Conservation (phyloP, 225 moss, liverwort and hornwort species). For the Physcomitrellopsis africana region DNA sequence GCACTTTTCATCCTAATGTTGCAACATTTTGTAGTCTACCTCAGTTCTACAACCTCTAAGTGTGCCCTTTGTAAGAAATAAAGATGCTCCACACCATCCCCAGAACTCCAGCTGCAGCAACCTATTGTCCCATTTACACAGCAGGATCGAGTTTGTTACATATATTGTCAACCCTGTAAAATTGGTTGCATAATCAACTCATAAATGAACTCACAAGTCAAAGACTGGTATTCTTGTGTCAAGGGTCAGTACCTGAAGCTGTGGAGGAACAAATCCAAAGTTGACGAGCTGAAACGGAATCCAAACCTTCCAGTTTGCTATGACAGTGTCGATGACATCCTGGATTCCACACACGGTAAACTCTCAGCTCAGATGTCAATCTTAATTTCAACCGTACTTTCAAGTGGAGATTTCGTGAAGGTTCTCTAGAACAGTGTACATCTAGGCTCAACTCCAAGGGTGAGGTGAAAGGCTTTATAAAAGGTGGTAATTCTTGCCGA, state of each 20-base stretch:
- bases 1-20: constrained; percentile 28
- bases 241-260: constrained; percentile 65
- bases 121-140: constrained; percentile 39
- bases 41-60: constrained; percentile 26
- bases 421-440: constrained; percentile 9
- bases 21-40: constrained; percentile 7
- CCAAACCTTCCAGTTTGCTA: constrained; percentile 99
- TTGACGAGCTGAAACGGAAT: constrained; percentile 91
- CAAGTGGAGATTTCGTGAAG: background rate
- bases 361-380: constrained; percentile 19
- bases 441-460: background rate
- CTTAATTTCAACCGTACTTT: background rate
- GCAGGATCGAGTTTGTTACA: no score
- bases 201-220: background rate
- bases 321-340: constrained; percentile 79
- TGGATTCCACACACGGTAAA: constrained; percentile 33
- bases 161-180: no score
- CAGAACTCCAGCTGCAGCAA: constrained; percentile 80
- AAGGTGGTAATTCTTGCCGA: background rate
- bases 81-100: constrained; percentile 95
- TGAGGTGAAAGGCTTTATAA: background rate
- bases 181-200: no score
- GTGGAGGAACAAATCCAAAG: constrained; percentile 86
- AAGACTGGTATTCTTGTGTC: background rate
- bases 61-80: constrained; percentile 92